Base-by-base conservation (phyloP, 2,329 filamentous ascomycete genomes). In the Fusarium longipes region DNA sequence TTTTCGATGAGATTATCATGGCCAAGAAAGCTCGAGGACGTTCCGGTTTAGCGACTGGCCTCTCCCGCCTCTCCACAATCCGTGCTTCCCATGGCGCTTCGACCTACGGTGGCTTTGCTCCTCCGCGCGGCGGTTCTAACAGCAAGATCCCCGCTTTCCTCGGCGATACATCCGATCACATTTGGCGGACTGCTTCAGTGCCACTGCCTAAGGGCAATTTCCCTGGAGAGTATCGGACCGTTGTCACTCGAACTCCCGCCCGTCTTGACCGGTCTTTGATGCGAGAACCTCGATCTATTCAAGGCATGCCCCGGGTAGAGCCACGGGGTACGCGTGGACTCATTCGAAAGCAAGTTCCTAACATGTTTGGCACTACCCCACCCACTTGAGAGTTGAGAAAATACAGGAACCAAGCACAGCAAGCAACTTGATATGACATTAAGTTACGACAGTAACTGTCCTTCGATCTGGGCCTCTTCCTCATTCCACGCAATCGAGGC, bases 231-330 rank as follows among this genome's bases (percentile, higher is more conserved):
- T 91, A 91, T 78, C 83, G 84, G 59, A 79, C 83, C 30, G 82
- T 88, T 15, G 82, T 88, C 53, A 88, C 87, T 14, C 81, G 88
- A 69, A 89, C 92, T 35, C 96, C 96, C 7, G 89, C 92, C 9
- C 94, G 92, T 74, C 85, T 99, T 11, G 96, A 99, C 73, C 86
- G 90, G 6, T 87, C 89, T 15, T 82, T 97, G 44, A 97, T 98
- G 93, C 93, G 93, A 77, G 94, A 97, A 79, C 94, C 94, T 29
- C 87, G 94, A 58, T 89, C 92, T 65, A 95, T 97, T 36, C 93
- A 97, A 77, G 94, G 94, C 33, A 89, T 93, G n/a, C 93, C 93
- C 24, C 81, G 87, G 32, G 83, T 85, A 18, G 85, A 87, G 59
- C 82, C 83, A 56, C 81, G 82, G n/a, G 77, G 83, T 30, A 79